Base-by-base conservation (phyloP, 2,329 filamentous ascomycete genomes). In the Diaporthe helianthi region DNA sequence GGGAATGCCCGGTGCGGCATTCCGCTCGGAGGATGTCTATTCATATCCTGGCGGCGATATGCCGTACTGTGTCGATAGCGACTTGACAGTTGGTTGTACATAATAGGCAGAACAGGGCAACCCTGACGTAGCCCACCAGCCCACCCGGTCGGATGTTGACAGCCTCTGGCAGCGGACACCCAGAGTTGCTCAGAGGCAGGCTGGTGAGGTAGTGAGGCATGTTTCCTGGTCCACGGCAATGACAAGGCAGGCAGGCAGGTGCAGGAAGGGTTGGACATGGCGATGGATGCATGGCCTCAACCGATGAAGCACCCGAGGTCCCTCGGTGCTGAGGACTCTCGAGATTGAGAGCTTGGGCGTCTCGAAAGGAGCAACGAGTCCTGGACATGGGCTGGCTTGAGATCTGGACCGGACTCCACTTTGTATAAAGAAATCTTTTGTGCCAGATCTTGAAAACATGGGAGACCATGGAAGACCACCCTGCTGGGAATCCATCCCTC, bases 251-350 rank as follows among this genome's bases (percentile, higher is more conserved):
- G n/a, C n/a, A n/a, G n/a, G n/a, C n/a, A n/a, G n/a, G n/a, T n/a
- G n/a, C n/a, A n/a, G n/a, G 41, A 49, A 33, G 58, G 58, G 33
- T 47, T 61, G 29, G 26, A 12, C 8, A 19, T 13, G 29, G 41
- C 58, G 41, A 61, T 47, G 58, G 58, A 61, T 47, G 58, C 26
- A 61, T 9, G 41, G 41, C 19, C 12, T 63, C 5, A 29, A 44
- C 47, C 44, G 44, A 63, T 63, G 58, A 63, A 41, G 58, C 58
- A 63, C 58, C 58, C 44, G 26, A 24, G 41, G 36, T 63, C 7
- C 13, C 19, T 63, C 41, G 29, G 33, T 19, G n/a, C 26, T 24
- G 13, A 46, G n/a, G n/a, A n/a, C n/a, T n/a, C n/a, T n/a, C n/a
- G n/a, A n/a, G 44, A 61, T 47, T 38, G 41, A 26, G 12, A 61